Evolutionary conservation across 2,329 filamentous ascomycete species (phyloP).

Genomic region (Venturia nashicola): DNA sequence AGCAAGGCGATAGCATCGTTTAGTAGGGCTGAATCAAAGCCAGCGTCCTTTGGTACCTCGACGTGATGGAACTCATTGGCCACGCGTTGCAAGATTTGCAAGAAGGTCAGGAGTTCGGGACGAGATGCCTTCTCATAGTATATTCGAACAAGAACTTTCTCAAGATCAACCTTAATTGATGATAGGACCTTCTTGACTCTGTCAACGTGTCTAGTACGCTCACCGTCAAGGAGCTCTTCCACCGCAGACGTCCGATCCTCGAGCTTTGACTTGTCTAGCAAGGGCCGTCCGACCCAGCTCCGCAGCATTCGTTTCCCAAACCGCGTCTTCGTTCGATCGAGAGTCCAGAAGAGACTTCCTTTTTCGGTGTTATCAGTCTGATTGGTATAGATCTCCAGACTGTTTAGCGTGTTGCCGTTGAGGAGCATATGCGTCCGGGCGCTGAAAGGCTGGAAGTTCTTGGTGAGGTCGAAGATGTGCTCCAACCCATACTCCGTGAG

Average conservation of each 20-base stretch:
- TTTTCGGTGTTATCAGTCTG: slow-evolving; percentile 75
- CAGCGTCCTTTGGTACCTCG: slow-evolving; percentile 51
- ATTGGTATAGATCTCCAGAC: slow-evolving; percentile 91
- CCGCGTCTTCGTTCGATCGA: slow-evolving; percentile 82
- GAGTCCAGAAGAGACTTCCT: slow-evolving; percentile 88
- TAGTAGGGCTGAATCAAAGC: slow-evolving; percentile 61
- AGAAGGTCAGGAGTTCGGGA: slow-evolving; percentile 70
- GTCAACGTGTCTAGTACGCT: slow-evolving; percentile 56
- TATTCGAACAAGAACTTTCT: slow-evolving; percentile 85
- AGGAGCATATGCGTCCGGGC: slow-evolving; percentile 90
- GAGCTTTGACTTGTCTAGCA: slow-evolving; percentile 63
- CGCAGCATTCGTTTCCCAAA: slow-evolving; percentile 79
- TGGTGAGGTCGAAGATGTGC: slow-evolving; percentile 90
- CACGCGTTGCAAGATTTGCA: slow-evolving; percentile 77
- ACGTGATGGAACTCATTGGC: slow-evolving; percentile 62
- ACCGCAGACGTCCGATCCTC: slow-evolving; percentile 75
- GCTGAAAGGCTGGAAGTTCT: slow-evolving; percentile 94
- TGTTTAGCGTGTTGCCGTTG: slow-evolving; percentile 88
- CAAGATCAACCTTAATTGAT: slow-evolving; percentile 61
- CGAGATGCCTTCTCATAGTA: slow-evolving; percentile 95
- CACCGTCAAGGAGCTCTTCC: slow-evolving; percentile 65
- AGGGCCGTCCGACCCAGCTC: slow-evolving; percentile 87
- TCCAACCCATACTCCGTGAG: slow-evolving; percentile 84
- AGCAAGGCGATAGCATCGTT: slow-evolving; percentile 61
- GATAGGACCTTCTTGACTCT: slow-evolving; percentile 60